Evolutionary conservation across 2,329 filamentous ascomycete genomes (phyloP).

Genomic region (Aureobasidium sp.): DNA sequence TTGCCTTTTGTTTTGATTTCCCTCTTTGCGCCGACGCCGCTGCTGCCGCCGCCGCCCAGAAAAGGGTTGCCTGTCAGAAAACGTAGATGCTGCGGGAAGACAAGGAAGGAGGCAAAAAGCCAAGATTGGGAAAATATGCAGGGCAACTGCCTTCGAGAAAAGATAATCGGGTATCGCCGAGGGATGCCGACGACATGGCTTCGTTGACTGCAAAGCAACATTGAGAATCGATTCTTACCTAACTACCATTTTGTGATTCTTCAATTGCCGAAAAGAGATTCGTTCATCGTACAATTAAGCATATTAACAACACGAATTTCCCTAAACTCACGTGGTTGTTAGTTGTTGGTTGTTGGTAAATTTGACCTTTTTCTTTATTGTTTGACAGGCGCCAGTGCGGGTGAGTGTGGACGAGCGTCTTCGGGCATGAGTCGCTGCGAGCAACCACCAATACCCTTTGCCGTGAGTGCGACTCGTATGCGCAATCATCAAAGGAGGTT

Average conservation of each 20-base stretch:
- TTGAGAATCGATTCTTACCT: too few relatives aligned
- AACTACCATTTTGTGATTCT: too few relatives aligned
- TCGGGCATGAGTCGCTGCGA: background rate
- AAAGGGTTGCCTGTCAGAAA: slow-evolving; percentile 2
- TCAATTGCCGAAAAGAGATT: background rate
- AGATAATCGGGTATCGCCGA: too few relatives aligned
- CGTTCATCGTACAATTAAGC: background rate
- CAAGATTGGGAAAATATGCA: background rate
- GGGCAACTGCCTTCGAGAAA: background rate
- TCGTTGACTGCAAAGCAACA: background rate
- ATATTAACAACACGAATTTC: background rate
- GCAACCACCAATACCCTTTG: background rate
- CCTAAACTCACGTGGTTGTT: background rate
- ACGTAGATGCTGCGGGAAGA: slow-evolving; percentile 3
- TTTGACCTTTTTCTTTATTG: background rate
- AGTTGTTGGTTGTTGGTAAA: background rate
- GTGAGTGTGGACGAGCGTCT: background rate
- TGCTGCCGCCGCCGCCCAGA: too few relatives aligned
- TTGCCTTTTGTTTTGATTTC: too few relatives aligned
- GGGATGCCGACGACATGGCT: background rate
- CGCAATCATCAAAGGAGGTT: background rate
- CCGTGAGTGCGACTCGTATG: background rate
- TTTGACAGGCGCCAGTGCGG: background rate
- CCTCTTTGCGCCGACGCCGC: too few relatives aligned
- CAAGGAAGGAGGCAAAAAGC: background rate